phyloP scores from a whole-genome alignment of 2,329 filamentous ascomycete species.

The Fusarium chuoi region DNA sequence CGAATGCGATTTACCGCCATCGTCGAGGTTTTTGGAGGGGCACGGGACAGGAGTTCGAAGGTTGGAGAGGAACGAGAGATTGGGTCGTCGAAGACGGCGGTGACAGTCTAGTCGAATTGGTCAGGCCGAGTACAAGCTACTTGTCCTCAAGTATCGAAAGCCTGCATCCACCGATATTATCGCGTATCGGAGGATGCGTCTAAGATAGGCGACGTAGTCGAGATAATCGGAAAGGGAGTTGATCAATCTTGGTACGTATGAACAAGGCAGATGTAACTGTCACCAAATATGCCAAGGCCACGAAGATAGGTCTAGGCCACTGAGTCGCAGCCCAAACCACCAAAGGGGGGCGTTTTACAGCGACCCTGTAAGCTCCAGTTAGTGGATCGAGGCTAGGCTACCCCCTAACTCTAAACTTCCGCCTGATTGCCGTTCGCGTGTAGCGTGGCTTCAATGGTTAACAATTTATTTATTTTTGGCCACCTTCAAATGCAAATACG shows the following conservation, averaged over 20 bases:
- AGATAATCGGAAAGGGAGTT: slow-evolving; percentile 32
- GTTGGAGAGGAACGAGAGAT: slow-evolving; percentile 10
- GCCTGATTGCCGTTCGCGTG: slow-evolving; percentile 40
- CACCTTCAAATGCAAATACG: background rate
- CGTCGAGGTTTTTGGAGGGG: slow-evolving; percentile 47
- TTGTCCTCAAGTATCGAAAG: slow-evolving; percentile 29
- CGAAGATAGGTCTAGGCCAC: slow-evolving; percentile 32
- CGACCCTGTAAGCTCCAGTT: slow-evolving; percentile 14
- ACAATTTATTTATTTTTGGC: slow-evolving; percentile 42
- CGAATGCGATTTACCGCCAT: slow-evolving; percentile 98
- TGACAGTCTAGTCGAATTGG: slow-evolving; percentile 34
- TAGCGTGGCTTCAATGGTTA: slow-evolving; percentile 39
- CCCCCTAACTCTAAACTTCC: slow-evolving; percentile 38
- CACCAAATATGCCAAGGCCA: slow-evolving; percentile 42
- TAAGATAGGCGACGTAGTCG: slow-evolving; percentile 19
- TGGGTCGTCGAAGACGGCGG: slow-evolving; percentile 26
- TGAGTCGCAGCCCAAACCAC: slow-evolving; percentile 10
- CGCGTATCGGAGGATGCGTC: slow-evolving; percentile 21
- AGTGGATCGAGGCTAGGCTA: slow-evolving; percentile 5
- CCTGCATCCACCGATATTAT: slow-evolving; percentile 31
- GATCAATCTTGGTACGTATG: slow-evolving; percentile 21
- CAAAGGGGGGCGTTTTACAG: slow-evolving; percentile 14
- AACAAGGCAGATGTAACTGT: slow-evolving; percentile 36
- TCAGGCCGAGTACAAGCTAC: slow-evolving; percentile 17
- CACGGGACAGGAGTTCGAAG: slow-evolving; percentile 19